phyloP scores from a whole-genome alignment of 371 early-diverging fungal species.

The Mortierella sp. region DNA sequence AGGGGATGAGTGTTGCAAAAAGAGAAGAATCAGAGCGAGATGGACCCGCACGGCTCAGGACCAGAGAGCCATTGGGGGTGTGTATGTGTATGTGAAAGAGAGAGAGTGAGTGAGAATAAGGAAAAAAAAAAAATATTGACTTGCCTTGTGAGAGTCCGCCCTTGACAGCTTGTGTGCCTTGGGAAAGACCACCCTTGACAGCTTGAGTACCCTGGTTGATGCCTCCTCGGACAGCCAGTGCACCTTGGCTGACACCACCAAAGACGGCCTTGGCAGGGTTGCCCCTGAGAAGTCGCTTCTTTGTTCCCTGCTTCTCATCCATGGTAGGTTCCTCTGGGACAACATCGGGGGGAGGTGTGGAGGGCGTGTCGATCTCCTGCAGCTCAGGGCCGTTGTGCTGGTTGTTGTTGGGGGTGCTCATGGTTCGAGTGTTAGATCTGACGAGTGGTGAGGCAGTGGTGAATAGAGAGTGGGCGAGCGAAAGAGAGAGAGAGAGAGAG shows the following conservation, averaged over 20 bases:
- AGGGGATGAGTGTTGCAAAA: too few relatives aligned
- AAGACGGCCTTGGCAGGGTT: conserved; percentile 43
- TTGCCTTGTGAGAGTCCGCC: conserved; percentile 20
- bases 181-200: conserved; percentile 32
- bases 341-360: not conserved
- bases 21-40: not conserved
- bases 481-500: conserved; percentile 1
- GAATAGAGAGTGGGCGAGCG: not conserved
- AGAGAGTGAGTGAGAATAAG: too few relatives aligned
- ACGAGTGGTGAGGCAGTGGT: conserved; percentile 6
- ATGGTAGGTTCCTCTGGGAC: not conserved
- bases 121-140: not conserved
- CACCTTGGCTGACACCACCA: conserved; percentile 30
- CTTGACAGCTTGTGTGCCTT: conserved; percentile 29
- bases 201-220: conserved; percentile 19
- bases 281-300: not conserved
- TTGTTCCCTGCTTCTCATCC: conserved; percentile 19
- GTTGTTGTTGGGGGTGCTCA: conserved; percentile 7
- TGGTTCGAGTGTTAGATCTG: not conserved
- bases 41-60: not conserved
- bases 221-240: conserved; percentile 31
- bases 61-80: not conserved
- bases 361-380: not conserved
- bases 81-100: too few relatives aligned
- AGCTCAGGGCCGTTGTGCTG: not conserved